A percentile compares a stretch with the other conserved stretches of the same genome.
Conservation (phyloP, 2,329 filamentous ascomycete genomes). For the Epichloe sylvatica region DNA sequence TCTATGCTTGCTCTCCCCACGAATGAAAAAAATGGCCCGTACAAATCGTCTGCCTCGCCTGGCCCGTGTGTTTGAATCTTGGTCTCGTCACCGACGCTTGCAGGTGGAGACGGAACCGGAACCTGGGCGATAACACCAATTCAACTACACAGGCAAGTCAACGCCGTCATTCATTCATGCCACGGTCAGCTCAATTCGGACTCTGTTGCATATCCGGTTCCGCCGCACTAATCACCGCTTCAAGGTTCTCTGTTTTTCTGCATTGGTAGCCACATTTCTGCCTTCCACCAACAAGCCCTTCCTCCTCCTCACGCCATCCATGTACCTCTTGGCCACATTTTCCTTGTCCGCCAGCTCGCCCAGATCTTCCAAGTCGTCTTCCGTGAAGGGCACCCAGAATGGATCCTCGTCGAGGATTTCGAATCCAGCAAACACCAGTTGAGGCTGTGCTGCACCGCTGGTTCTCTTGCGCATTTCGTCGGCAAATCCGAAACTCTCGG, state of each 20-base stretch:
- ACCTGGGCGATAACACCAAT: too few relatives aligned
- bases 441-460: slow-evolving; percentile 77
- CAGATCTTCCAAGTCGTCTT: slow-evolving; percentile 91
- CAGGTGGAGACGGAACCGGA: too few relatives aligned
- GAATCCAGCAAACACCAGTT: slow-evolving; percentile 86
- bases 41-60: too few relatives aligned
- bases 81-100: too few relatives aligned
- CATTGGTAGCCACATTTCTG: slow-evolving; percentile 63
- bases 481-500: slow-evolving; percentile 87
- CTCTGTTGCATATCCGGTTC: neutral
- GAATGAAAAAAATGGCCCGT: too few relatives aligned
- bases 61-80: too few relatives aligned
- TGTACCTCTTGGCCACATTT: slow-evolving; percentile 92
- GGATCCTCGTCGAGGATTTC: slow-evolving; percentile 91
- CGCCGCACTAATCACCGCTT: slow-evolving; percentile 37
- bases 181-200: neutral
- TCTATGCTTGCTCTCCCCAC: too few relatives aligned
- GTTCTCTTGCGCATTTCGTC: slow-evolving; percentile 95
- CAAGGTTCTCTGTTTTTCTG: slow-evolving; percentile 74
- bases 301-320: slow-evolving; percentile 72
- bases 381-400: slow-evolving; percentile 93
- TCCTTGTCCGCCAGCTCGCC: slow-evolving; percentile 87
- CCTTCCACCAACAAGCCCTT: slow-evolving; percentile 83
- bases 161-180: too few relatives aligned
- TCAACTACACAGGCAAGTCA: too few relatives aligned